These are phyloP conservation scores for Citrus trifoliata DNA, from an alignment of 345 rosid genomes.

Conservation along the genomic window DNA sequence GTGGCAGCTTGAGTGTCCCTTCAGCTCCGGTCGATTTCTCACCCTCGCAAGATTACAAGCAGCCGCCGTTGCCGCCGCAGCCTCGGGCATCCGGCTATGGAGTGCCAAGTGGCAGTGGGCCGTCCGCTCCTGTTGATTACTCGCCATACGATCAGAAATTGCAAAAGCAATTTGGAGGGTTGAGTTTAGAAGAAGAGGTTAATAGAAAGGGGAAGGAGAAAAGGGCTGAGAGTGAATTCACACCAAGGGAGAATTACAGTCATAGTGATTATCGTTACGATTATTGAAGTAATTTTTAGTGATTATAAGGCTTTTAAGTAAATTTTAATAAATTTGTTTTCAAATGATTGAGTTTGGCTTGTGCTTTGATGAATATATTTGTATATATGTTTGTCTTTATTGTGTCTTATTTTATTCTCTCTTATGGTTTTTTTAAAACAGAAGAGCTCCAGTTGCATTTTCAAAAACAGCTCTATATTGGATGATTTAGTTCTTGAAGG, in stretches of 20 bases:
- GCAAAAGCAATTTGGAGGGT: slow-evolving; percentile 32
- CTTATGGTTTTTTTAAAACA: neutral
- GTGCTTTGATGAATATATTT: slow-evolving; percentile 4
- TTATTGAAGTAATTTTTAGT: slow-evolving; percentile 23
- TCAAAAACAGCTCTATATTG: neutral
- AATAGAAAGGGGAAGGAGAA: slow-evolving; percentile 25
- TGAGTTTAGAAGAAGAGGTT: slow-evolving; percentile 48
- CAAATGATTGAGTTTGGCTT: slow-evolving; percentile 4
- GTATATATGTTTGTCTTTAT: slow-evolving; percentile 1
- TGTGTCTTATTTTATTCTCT: neutral
- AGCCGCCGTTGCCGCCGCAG: slow-evolving; percentile 22
- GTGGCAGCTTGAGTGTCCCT: slow-evolving; percentile 24
- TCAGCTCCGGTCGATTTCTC: slow-evolving; percentile 50
- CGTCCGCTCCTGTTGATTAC: slow-evolving; percentile 59
- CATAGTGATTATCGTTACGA: slow-evolving; percentile 40
- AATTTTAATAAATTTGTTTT: neutral
- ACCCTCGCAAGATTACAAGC: slow-evolving; percentile 38
- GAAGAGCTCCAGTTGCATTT: neutral
- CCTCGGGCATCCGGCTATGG: slow-evolving; percentile 30
- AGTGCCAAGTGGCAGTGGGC: slow-evolving; percentile 37
- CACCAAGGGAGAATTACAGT: slow-evolving; percentile 31
- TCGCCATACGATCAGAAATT: slow-evolving; percentile 43
- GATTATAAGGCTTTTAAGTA: neutral
- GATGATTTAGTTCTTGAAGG: neutral
- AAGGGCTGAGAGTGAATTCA: slow-evolving; percentile 33